These are phyloP conservation scores for Aspergillus sp. DNA, from an alignment of 2,329 filamentous ascomycete genomes.

Conservation along the genomic window DNA sequence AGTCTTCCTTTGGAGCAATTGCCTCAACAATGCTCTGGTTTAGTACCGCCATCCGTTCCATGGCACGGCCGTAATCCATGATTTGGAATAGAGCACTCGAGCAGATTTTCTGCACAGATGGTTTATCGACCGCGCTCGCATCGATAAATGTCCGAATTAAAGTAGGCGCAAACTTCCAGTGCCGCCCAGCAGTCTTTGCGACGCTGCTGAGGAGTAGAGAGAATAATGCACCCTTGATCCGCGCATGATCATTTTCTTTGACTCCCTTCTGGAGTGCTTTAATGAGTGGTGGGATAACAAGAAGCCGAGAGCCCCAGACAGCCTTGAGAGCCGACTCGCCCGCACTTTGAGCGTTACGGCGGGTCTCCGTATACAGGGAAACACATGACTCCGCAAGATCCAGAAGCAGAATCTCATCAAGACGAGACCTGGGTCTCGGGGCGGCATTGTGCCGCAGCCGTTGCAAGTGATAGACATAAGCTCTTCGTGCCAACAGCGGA, in stretches of 20 bases:
- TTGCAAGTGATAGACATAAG: conserved; percentile 89
- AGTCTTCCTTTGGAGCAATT: conserved; percentile 62
- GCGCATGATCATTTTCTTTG: conserved; percentile 70
- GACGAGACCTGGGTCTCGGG: conserved; percentile 75
- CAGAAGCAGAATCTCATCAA: conserved; percentile 75
- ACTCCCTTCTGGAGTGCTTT: conserved; percentile 70
- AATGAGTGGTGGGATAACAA: conserved; percentile 84
- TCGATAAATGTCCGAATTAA: conserved; percentile 84
- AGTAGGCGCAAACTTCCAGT: conserved; percentile 93
- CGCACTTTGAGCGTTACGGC: conserved; percentile 84
- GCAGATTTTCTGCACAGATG: conserved; percentile 85
- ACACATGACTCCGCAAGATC: conserved; percentile 85
- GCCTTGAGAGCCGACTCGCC: conserved; percentile 90
- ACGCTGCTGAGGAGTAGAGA: conserved; percentile 82
- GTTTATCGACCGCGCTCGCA: conserved; percentile 82
- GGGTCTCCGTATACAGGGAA: conserved; percentile 88
- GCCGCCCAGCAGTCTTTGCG: conserved; percentile 74
- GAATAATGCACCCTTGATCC: conserved; percentile 92
- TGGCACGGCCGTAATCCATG: conserved; percentile 82
- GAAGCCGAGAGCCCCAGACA: conserved; percentile 73
- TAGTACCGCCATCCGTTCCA: conserved; percentile 78
- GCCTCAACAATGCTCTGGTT: conserved; percentile 61
- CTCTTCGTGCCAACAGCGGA: conserved; percentile 81
- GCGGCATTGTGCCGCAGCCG: conserved; percentile 90
- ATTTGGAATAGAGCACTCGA: conserved; percentile 73